phyloP scores from a whole-genome alignment of 768 basidiomycete species.

The Naganishia friedmannii region DNA sequence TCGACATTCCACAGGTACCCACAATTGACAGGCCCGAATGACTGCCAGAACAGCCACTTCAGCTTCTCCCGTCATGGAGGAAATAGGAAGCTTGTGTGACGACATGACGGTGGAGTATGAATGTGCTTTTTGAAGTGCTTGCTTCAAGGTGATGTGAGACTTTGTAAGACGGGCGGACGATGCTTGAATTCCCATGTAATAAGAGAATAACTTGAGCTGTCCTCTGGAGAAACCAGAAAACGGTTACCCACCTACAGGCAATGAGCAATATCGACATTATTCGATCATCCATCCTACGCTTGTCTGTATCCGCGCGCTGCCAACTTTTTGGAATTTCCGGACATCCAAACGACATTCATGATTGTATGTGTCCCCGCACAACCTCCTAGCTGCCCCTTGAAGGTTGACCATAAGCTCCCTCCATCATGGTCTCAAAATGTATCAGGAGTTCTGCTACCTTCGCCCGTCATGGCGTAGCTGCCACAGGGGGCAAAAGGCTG shows the following conservation, averaged over 20 bases:
- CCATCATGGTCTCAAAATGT: background rate
- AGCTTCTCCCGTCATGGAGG: conserved; percentile 64
- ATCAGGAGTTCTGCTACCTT: background rate
- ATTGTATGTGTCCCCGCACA: no score
- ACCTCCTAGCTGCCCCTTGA: background rate
- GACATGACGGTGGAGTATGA: conserved; percentile 14
- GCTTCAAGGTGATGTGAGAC: no score
- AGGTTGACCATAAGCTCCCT: background rate
- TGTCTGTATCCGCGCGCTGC: background rate
- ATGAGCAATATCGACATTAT: conserved; percentile 3
- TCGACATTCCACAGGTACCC: conserved; percentile 1
- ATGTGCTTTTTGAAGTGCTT: background rate
- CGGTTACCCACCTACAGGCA: no score
- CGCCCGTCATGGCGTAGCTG: background rate
- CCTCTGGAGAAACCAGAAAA: no score
- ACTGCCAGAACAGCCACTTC: conserved; percentile 82
- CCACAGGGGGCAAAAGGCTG: background rate
- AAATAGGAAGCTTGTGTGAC: conserved; percentile 40
- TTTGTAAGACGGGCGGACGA: background rate
- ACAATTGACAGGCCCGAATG: conserved; percentile 73
- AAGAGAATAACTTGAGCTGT: background rate
- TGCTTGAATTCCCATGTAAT: background rate
- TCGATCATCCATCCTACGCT: background rate
- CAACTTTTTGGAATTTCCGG: conserved; percentile 1
- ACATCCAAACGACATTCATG: background rate